Conservation (phyloP, 2,329 filamentous ascomycete genomes). For the Stagonosporopsis chrysanthemi region DNA sequence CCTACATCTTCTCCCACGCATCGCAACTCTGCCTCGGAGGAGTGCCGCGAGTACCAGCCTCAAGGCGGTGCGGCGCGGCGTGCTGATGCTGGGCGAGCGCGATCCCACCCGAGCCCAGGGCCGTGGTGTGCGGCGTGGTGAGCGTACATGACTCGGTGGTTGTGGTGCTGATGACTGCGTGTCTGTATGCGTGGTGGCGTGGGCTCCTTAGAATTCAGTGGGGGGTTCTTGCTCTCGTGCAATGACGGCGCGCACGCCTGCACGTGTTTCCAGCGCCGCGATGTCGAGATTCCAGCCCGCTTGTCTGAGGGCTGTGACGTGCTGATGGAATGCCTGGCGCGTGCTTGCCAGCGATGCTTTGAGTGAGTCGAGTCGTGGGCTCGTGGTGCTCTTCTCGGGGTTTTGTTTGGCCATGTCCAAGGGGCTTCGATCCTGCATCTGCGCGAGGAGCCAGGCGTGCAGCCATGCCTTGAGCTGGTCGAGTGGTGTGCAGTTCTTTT, state of each 20-base stretch:
- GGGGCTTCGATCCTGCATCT: too few species aligned
- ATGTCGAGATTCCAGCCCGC: slow-evolving; percentile 72
- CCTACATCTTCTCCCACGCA: too few species aligned
- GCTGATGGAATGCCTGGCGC: slow-evolving; percentile 54
- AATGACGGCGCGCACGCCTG: slow-evolving; percentile 52
- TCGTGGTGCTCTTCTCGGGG: not conserved
- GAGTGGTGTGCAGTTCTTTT: slow-evolving; percentile 60
- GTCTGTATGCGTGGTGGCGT: not conserved
- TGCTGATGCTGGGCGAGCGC: slow-evolving; percentile 46
- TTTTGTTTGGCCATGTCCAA: not conserved
- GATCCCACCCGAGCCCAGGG: slow-evolving; percentile 4
- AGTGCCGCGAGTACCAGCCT: slow-evolving; percentile 62
- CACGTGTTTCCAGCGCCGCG: slow-evolving; percentile 70
- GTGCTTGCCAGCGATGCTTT: slow-evolving; percentile 50
- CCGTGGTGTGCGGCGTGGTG: slow-evolving; percentile 3
- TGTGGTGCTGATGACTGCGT: not conserved
- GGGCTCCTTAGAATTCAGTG: not conserved
- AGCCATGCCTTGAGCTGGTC: slow-evolving; percentile 69
- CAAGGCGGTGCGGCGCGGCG: slow-evolving; percentile 64
- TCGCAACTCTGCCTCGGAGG: slow-evolving; percentile 62
- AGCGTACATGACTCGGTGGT: not conserved
- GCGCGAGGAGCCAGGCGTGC: slow-evolving; percentile 63
- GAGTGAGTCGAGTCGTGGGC: slow-evolving; percentile 49
- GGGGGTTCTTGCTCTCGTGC: slow-evolving; percentile 9
- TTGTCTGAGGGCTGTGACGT: slow-evolving; percentile 52